Conservation (phyloP, 2,329 filamentous ascomycete genomes). For the Aschersonia sp. region DNA sequence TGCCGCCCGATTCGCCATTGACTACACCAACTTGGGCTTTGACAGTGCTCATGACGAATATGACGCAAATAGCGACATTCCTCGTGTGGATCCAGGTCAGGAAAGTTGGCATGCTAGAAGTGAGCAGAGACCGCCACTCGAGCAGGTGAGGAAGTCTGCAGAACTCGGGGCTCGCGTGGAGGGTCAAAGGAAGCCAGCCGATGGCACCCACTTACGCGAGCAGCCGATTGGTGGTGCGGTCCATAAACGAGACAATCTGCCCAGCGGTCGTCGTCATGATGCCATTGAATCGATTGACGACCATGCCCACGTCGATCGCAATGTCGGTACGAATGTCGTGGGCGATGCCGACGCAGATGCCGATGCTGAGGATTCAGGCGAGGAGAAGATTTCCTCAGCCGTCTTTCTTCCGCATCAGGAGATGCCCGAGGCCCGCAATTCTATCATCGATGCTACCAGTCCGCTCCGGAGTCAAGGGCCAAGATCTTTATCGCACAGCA, state of each 20-base stretch:
- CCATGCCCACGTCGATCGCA: neutral
- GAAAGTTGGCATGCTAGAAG: constrained; percentile 8
- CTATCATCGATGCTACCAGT: constrained; percentile 15
- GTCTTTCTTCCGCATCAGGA: constrained; percentile 68
- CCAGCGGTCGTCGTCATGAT: neutral
- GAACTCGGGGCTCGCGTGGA: constrained; percentile 12
- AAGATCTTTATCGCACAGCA: constrained; percentile 25
- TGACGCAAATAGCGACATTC: constrained; percentile 6
- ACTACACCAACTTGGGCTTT: constrained; percentile 8
- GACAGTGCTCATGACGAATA: constrained; percentile 1
- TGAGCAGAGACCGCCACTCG: constrained; percentile 8
- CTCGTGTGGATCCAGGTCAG: constrained; percentile 5
- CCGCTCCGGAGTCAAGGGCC: constrained; percentile 31
- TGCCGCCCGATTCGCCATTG: neutral
- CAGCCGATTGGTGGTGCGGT: constrained; percentile 12
- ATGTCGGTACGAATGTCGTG: neutral
- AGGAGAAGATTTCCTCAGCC: constrained; percentile 79
- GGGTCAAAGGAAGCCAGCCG: constrained; percentile 21
- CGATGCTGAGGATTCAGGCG: constrained; percentile 48
- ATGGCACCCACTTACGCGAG: constrained; percentile 22
- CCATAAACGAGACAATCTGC: neutral
- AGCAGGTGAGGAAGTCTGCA: constrained; percentile 12
- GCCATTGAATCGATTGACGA: constrained; percentile 8
- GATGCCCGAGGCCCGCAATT: constrained; percentile 20
- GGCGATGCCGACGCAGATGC: constrained; percentile 8